Base-by-base conservation (phyloP, 345 rosid species). In the Euclidium syriacum region DNA sequence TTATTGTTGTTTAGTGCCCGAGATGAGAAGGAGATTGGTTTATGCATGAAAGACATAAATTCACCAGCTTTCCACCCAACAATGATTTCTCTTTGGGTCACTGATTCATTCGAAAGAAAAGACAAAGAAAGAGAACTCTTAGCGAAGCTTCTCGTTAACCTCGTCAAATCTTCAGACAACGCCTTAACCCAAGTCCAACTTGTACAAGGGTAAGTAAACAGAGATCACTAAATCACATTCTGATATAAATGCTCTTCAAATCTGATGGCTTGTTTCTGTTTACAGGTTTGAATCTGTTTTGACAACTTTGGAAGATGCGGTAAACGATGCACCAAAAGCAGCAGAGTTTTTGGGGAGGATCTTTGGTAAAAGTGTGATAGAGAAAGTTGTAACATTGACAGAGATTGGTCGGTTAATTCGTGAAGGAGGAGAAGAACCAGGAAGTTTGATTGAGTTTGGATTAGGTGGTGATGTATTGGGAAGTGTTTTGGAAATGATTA, bases 81-180 rank as follows among this genome's bases (percentile, higher is more conserved):
- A 43, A 82, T 90, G 97, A 72, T 95, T 72, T 85, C 94, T 52
- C 79, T 84, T 4, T 95, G 99, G 99, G 87, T 95, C 2, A 78
- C 76, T 2, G 97, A 95, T 82, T 95, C 96, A 8, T 95, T 95
- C 52, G 99, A 95, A 83, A 82, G 96, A 77, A 88, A 90, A 76
- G 95, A 86, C 72, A 59, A 70, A 71, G 99, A 95, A 65, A 79
- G 96, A 52, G 92, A 88, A 72, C 78, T 90, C 24, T 78, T 95
- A 75, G 81, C 94, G 8, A 63, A 80, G 80, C 99, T 95, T 41
- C 95, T 90, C 26, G 79, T 85, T 46, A 82, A 53, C 68, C 92
- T 90, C 8, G 41, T 82, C 27, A 85, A 68, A 69, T 64, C 92
- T 66, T 69, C 49, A 34, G 90, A 79, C 47, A 55, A 74, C 54